A percentile compares a stretch with the other conserved stretches of the same genome.
These are phyloP conservation scores for Dimargaris xerosporica DNA, from an alignment of 192 early-diverging fungal species.

Conservation along the genomic window DNA sequence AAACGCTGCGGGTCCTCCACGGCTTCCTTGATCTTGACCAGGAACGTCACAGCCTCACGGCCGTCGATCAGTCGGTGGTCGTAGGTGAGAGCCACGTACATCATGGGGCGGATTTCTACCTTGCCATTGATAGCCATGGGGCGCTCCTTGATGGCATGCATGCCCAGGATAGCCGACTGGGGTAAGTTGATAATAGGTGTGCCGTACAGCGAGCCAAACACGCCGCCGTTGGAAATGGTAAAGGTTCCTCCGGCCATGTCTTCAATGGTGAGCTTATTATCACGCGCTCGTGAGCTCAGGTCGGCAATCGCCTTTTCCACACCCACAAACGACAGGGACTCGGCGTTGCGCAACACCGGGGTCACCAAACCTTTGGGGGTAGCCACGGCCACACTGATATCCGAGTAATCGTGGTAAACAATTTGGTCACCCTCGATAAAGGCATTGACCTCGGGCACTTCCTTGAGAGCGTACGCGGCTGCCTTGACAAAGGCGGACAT, in stretches of 20 bases:
- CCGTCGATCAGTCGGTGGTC: slow-evolving; percentile 98
- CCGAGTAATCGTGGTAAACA: slow-evolving; percentile 88
- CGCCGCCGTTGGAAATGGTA: slow-evolving; percentile 98
- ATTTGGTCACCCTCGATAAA: slow-evolving; percentile 84
- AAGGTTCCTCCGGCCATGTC: slow-evolving; percentile 98
- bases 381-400: slow-evolving; percentile 90
- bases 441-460: slow-evolving; percentile 88
- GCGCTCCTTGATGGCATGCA: slow-evolving; percentile 97
- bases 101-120: slow-evolving; percentile 82
- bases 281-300: slow-evolving; percentile 76
- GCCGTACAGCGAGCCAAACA: slow-evolving; percentile 92
- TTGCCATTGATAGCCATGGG: slow-evolving; percentile 87
- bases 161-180: slow-evolving; percentile 92
- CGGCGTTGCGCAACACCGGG: slow-evolving; percentile 85
- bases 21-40: slow-evolving; percentile 90
- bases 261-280: slow-evolving; percentile 92
- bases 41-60: slow-evolving; percentile 96
- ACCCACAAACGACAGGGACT: slow-evolving; percentile 72
- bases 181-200: slow-evolving; percentile 98
- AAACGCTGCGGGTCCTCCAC: slow-evolving; percentile 92
- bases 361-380: slow-evolving; percentile 99
- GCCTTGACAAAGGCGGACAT: slow-evolving; percentile 98
- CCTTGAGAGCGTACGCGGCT: slow-evolving; percentile 63
- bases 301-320: slow-evolving; percentile 84
- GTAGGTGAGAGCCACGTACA: slow-evolving; percentile 97